Conservation (phyloP, 768 basidiomycete species). For the Galerina sulciceps region DNA sequence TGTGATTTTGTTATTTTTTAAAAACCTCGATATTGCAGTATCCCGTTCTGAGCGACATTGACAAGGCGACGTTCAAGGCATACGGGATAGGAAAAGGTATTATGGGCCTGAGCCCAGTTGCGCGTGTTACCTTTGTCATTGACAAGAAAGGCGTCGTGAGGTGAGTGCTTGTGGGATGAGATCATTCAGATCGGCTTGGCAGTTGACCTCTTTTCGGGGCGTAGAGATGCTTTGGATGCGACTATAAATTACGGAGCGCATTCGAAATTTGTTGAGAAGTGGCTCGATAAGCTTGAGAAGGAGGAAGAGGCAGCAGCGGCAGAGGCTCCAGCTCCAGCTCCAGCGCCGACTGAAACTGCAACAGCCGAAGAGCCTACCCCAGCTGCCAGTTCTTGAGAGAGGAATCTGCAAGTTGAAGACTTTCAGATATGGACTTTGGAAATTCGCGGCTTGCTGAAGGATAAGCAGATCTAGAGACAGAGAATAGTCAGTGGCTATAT, state of each 20-base stretch:
- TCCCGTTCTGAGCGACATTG: constrained; percentile 76
- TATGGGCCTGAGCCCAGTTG: constrained; percentile 61
- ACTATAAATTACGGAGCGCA: constrained; percentile 70
- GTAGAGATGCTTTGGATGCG: constrained; percentile 61
- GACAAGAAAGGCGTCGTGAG: constrained; percentile 71
- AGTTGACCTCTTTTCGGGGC: background rate
- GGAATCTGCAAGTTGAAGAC: too few relatives aligned
- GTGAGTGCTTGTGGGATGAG: constrained; percentile 37
- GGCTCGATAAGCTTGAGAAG: constrained; percentile 56
- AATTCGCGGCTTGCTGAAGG: too few relatives aligned
- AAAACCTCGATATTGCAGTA: constrained; percentile 46
- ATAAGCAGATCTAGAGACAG: background rate
- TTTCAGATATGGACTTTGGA: too few relatives aligned
- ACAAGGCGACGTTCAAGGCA: constrained; percentile 62
- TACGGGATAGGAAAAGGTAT: constrained; percentile 72
- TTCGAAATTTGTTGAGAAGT: constrained; percentile 71
- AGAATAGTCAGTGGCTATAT: background rate
- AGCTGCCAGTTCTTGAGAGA: background rate
- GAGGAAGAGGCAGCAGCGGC: constrained; percentile 33
- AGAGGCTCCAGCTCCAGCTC: background rate
- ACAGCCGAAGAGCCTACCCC: constrained; percentile 2
- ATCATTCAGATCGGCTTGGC: background rate
- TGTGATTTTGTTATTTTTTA: background rate
- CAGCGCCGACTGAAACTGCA: constrained; percentile 11
- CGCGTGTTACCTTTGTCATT: constrained; percentile 78